Conservation (phyloP, 805 yeast genomes). For the Barnettozyma sucrosica region DNA sequence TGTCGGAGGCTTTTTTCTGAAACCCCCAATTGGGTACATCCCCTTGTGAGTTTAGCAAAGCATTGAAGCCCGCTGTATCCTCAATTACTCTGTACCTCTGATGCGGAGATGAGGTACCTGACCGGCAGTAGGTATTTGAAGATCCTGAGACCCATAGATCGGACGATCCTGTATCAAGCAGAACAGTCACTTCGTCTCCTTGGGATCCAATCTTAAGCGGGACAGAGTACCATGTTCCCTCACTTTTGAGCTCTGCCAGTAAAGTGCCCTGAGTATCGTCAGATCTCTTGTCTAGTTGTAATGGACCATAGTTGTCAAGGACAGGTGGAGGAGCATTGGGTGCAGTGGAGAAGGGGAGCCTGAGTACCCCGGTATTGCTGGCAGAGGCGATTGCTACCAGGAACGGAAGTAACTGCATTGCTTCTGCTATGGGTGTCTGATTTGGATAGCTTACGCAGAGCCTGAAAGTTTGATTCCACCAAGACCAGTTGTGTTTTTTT, state of each 20-base stretch:
- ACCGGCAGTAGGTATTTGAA: slow-evolving; percentile 26
- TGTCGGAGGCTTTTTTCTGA: slow-evolving; percentile 3
- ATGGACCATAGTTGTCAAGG: neutral
- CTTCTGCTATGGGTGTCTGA: neutral
- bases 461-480: no score
- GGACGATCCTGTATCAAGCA: slow-evolving; percentile 32
- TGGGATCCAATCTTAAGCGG: slow-evolving; percentile 11
- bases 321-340: neutral
- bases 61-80: slow-evolving; percentile 1
- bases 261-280: slow-evolving; percentile 5
- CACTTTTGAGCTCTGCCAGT: slow-evolving; percentile 1
- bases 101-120: slow-evolving; percentile 2
- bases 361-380: neutral
- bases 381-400: neutral
- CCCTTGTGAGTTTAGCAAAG: neutral
- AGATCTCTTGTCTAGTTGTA: neutral
- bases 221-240: slow-evolving; percentile 12
- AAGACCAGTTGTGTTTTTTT: no score
- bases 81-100: slow-evolving; percentile 6
- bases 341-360: neutral
- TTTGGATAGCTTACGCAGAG: no score
- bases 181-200: slow-evolving; percentile 22
- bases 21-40: neutral
- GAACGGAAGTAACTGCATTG: neutral
- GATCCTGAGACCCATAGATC: slow-evolving; percentile 30